These are phyloP conservation scores for Pyricularia grisea DNA, from an alignment of 2,329 filamentous ascomycete genomes.

Conservation along the genomic window DNA sequence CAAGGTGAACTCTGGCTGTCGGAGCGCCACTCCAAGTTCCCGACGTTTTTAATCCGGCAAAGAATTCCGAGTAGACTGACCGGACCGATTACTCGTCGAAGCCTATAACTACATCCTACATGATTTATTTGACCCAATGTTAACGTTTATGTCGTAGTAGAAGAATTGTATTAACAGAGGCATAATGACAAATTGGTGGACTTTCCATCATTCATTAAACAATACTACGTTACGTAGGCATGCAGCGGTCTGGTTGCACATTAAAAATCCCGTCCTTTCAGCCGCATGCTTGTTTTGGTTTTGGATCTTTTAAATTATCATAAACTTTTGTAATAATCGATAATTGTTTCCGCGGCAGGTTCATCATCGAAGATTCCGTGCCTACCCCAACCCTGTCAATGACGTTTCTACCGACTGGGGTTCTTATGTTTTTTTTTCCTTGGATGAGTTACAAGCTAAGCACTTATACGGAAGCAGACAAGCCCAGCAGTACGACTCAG, in stretches of 20 bases:
- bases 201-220: too few species aligned
- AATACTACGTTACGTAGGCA: background rate
- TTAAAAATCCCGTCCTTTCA: background rate
- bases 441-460: background rate
- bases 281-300: background rate
- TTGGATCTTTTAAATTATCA: background rate
- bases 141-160: background rate
- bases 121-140: background rate
- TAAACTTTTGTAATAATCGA: background rate
- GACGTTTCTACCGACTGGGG: background rate
- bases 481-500: background rate
- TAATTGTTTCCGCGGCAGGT: background rate
- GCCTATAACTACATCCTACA: background rate
- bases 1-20: background rate
- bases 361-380: too few species aligned
- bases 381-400: background rate
- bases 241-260: background rate
- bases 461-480: background rate
- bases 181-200: background rate
- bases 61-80: background rate
- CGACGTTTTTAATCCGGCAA: background rate
- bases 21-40: background rate
- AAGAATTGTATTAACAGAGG: background rate
- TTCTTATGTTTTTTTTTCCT: background rate
- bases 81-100: background rate